Percentiles rank a stretch among this genome's conserved stretches.
Conservation (phyloP, 805 yeast genomes). For the Maudiozyma turicensis region DNA sequence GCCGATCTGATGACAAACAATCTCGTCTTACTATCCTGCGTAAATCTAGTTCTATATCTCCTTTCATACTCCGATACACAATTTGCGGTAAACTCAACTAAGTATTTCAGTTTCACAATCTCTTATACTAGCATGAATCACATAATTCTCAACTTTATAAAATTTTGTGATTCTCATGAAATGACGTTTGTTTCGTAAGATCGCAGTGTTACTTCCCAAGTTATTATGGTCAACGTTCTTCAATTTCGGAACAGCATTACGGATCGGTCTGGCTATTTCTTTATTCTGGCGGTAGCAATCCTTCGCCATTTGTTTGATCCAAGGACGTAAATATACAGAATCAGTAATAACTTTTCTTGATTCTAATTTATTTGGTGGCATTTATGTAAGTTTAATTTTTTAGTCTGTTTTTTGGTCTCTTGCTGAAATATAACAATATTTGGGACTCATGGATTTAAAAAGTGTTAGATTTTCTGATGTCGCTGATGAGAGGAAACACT, state of each 20-base stretch:
- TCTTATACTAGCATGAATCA: slow-evolving; percentile 20
- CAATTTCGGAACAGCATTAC: slow-evolving; percentile 9
- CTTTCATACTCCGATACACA: slow-evolving; percentile 25
- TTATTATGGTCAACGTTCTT: slow-evolving; percentile 4
- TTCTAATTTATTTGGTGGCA: slow-evolving; percentile 15
- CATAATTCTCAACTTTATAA: slow-evolving; percentile 13
- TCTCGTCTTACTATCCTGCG: slow-evolving; percentile 18
- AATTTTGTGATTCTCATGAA: slow-evolving; percentile 20
- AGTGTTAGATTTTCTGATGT: too few relatives aligned
- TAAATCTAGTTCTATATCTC: slow-evolving; percentile 15
- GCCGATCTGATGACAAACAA: slow-evolving; percentile 22
- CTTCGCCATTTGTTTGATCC: slow-evolving; percentile 13
- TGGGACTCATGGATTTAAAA: too few relatives aligned
- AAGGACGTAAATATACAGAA: slow-evolving; percentile 16
- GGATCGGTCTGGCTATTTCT: slow-evolving; percentile 3
- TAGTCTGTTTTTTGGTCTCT: neutral
- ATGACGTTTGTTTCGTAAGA: slow-evolving; percentile 10
- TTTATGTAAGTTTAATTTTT: neutral
- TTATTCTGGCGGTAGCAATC: neutral
- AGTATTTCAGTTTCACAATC: slow-evolving; percentile 19
- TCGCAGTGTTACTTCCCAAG: slow-evolving; percentile 6
- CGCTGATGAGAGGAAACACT: neutral
- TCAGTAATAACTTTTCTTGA: slow-evolving; percentile 11
- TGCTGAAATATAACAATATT: too few relatives aligned
- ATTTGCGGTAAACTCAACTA: slow-evolving; percentile 26